These are phyloP conservation scores for Acanthamoeba rhysodes DNA, from an alignment of 208 protist species.

Conservation along the genomic window DNA sequence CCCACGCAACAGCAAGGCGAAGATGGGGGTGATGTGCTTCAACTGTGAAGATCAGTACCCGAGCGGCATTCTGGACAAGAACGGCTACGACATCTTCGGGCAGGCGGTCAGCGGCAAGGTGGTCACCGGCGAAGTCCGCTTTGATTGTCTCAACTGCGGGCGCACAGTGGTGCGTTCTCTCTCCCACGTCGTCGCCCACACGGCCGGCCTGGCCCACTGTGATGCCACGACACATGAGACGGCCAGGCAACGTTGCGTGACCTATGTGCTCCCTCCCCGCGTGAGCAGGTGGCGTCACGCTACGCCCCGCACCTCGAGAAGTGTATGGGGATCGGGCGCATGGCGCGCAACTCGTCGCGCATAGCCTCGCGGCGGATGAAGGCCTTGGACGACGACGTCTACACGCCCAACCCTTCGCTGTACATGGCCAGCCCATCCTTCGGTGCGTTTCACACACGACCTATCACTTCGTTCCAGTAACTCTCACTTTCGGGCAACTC, in stretches of 20 bases:
- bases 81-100: conserved; percentile 17
- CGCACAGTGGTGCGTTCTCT: background rate
- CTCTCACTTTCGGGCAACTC: background rate
- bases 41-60: conserved; percentile 31
- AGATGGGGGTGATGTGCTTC: background rate
- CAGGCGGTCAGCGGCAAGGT: conserved; percentile 29
- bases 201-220: background rate
- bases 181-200: too few relatives aligned
- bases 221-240: background rate
- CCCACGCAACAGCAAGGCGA: background rate
- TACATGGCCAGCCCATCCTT: conserved; percentile 8
- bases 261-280: too few relatives aligned
- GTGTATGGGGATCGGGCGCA: conserved; percentile 3
- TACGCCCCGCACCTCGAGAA: conserved; percentile 13
- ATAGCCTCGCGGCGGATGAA: conserved; percentile 4
- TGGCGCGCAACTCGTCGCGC: background rate
- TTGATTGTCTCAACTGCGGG: conserved; percentile 13
- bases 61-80: background rate
- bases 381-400: background rate
- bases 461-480: background rate
- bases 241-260: background rate
- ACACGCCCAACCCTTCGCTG: background rate
- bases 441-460: background rate
- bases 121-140: background rate
- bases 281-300: background rate